A percentile compares a stretch with the other conserved stretches of the same genome.
Evolutionary conservation across 257 asterid genomes (phyloP).

Genomic region (Leonotis leonurus): DNA sequence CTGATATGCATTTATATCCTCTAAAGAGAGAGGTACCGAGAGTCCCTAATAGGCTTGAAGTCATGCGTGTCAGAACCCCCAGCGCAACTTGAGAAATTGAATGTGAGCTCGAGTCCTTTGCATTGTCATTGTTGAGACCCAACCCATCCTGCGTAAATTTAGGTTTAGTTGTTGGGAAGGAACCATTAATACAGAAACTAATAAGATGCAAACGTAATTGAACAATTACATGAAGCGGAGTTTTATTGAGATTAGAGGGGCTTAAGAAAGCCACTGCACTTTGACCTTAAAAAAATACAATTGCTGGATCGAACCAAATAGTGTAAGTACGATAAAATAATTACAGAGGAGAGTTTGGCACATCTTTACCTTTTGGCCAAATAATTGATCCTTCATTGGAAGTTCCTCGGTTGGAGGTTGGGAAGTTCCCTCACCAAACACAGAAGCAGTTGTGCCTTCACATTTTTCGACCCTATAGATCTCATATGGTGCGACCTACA

Average conservation of each 20-base stretch:
- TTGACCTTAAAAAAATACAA: not conserved
- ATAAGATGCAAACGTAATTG: not conserved
- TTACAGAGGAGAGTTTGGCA: not conserved
- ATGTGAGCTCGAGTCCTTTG: slow-evolving; percentile 29
- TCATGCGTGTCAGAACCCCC: slow-evolving; percentile 41
- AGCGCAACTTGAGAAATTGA: slow-evolving; percentile 59
- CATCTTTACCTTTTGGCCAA: slow-evolving; percentile 42
- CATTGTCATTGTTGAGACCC: slow-evolving; percentile 22
- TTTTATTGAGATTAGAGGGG: not conserved
- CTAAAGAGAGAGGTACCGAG: slow-evolving; percentile 37
- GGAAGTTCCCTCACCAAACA: slow-evolving; percentile 27
- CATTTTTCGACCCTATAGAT: slow-evolving; percentile 54
- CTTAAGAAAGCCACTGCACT: not conserved
- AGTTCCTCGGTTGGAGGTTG: slow-evolving; percentile 39
- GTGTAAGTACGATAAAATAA: not conserved
- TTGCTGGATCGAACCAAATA: not conserved
- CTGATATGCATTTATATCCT: slow-evolving; percentile 36
- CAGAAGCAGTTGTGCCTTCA: slow-evolving; percentile 36
- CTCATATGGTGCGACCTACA: slow-evolving; percentile 76
- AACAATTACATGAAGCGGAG: not conserved
- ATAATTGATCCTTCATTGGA: slow-evolving; percentile 27
- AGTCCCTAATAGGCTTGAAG: slow-evolving; percentile 51
- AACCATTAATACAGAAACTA: not conserved
- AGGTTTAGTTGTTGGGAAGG: slow-evolving; percentile 1
- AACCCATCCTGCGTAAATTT: slow-evolving; percentile 34